Evolutionary conservation across 176 grass and related monocot genomes (phyloP), one percentile per base, ranked within the genome.

Genomic region (Zizania latifolia): DNA sequence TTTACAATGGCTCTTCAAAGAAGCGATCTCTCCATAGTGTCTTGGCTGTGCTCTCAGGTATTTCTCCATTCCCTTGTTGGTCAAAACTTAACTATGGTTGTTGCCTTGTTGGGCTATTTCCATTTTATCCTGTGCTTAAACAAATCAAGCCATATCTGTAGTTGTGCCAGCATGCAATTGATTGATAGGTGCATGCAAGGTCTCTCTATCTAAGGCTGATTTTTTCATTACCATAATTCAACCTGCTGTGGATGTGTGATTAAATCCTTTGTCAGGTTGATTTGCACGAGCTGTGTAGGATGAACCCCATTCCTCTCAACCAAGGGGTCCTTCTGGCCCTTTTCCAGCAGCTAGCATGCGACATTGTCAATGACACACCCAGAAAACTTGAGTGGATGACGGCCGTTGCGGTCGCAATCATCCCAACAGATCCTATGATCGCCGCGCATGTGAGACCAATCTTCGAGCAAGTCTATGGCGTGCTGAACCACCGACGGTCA

Each of bases 1-100:
- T 98, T 98, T 86, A 98, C 88, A 15, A 82, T 92, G 82, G 89
- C 95, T 43, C 95, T 98, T 79, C 95, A 98, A 81, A 92, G 86
- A 87, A 88, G 86, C 19, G 86, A 98, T 2, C 76, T 98, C n/a
- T 84, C 86, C 32, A 71, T 98, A 30, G 95, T 98, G 15, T 98
- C 95, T 79, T 92, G 89, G 95, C 66, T 98, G 36, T 98, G 91
- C 55, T 78, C 95, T 68, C 95, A 94, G 91, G 95, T 98, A 84
- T 54, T 12, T 10, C 8, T 2, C n/a, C 6, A n/a, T n/a, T n/a
- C 21, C 70, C 0, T 8, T 3, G 57, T 27, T 31, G 4, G 9
- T 7, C 6, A 39, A 78, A 12, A 50, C 65, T 23, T 0, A 29
- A 16, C 12, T 70, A 15, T 33, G 23, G 29, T 32, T 31, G 16